Conservation (phyloP, 2,329 filamentous ascomycete genomes). For the Chrysoporthe puriensis region DNA sequence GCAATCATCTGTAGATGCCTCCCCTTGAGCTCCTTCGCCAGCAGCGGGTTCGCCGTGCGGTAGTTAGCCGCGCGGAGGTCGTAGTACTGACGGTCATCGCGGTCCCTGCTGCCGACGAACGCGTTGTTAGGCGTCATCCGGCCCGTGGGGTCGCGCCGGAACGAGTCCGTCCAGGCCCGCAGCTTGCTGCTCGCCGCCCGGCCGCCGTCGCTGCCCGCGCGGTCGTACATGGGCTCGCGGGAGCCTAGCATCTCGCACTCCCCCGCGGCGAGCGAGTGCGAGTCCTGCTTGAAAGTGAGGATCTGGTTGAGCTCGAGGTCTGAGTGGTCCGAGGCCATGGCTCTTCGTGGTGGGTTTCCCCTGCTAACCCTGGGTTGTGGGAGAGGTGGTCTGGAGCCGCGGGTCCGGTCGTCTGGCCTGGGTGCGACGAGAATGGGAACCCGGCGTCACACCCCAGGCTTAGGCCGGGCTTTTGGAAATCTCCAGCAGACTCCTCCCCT, state of each 20-base stretch:
- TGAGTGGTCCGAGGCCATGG: slow-evolving; percentile 41
- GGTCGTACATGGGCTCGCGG: slow-evolving; percentile 43
- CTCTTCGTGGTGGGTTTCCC: slow-evolving; percentile 7
- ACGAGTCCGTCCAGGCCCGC: slow-evolving; percentile 60
- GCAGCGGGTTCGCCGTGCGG: slow-evolving; percentile 74
- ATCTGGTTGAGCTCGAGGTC: slow-evolving; percentile 60
- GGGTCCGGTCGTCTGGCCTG: background rate
- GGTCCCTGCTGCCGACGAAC: slow-evolving; percentile 30
- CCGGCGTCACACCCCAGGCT: too few species aligned
- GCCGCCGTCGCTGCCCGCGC: slow-evolving; percentile 30
- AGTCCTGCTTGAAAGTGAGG: slow-evolving; percentile 62
- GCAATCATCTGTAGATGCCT: slow-evolving; percentile 97
- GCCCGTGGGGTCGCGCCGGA: slow-evolving; percentile 62
- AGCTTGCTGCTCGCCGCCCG: slow-evolving; percentile 48
- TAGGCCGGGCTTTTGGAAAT: background rate
- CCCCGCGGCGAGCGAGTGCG: slow-evolving; percentile 48
- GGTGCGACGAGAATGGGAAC: background rate
- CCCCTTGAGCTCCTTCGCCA: slow-evolving; percentile 78
- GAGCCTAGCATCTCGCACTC: slow-evolving; percentile 56
- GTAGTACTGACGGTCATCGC: slow-evolving; percentile 54
- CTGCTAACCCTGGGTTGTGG: background rate
- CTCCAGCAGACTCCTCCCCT: background rate
- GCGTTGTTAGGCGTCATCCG: slow-evolving; percentile 48
- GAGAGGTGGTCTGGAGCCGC: background rate
- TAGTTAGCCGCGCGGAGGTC: slow-evolving; percentile 63